Percentiles rank a stretch among this genome's conserved stretches.
These are phyloP conservation scores for Lactarius akahatsu DNA, from an alignment of 768 basidiomycete genomes.

Conservation along the genomic window DNA sequence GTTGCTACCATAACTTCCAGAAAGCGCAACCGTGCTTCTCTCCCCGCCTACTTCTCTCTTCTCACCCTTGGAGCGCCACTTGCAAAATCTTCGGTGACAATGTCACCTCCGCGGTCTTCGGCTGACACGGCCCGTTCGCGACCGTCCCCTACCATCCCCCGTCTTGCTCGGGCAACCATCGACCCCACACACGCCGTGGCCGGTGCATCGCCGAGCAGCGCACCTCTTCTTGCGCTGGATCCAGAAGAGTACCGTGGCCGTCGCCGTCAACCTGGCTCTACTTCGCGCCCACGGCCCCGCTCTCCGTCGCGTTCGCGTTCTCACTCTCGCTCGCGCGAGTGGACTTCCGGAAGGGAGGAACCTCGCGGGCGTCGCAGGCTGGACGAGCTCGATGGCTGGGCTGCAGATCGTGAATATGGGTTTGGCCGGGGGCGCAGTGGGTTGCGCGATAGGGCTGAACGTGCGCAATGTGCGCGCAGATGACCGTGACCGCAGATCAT, in stretches of 20 bases:
- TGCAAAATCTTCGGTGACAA: constrained; percentile 18
- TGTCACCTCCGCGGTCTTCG: constrained; percentile 28
- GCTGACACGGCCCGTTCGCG: constrained; percentile 20
- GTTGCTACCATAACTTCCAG: constrained; percentile 19
- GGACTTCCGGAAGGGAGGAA: constrained; percentile 8
- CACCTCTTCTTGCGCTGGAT: constrained; percentile 9
- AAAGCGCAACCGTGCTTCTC: constrained; percentile 28
- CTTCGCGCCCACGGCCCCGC: constrained; percentile 14
- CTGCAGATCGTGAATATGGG: constrained; percentile 24
- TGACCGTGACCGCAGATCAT: not conserved
- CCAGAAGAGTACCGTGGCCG: constrained; percentile 22
- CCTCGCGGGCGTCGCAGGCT: constrained; percentile 22
- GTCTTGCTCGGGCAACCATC: constrained; percentile 19
- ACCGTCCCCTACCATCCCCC: constrained; percentile 24
- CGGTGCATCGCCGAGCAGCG: constrained; percentile 20
- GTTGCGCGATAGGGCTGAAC: constrained; percentile 24
- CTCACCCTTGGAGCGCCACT: constrained; percentile 27
- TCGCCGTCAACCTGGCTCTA: constrained; percentile 18
- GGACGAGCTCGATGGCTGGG: constrained; percentile 25
- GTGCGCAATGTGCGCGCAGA: constrained; percentile 2
- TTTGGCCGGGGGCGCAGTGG: constrained; percentile 27
- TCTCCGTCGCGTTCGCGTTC: constrained; percentile 15
- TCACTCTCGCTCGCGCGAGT: constrained; percentile 1
- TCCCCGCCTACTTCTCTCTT: constrained; percentile 33
- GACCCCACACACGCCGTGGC: constrained; percentile 25